phyloP scores from a whole-genome alignment of 176 grass and related monocot genomes.

The Calamus simplicifolius region DNA sequence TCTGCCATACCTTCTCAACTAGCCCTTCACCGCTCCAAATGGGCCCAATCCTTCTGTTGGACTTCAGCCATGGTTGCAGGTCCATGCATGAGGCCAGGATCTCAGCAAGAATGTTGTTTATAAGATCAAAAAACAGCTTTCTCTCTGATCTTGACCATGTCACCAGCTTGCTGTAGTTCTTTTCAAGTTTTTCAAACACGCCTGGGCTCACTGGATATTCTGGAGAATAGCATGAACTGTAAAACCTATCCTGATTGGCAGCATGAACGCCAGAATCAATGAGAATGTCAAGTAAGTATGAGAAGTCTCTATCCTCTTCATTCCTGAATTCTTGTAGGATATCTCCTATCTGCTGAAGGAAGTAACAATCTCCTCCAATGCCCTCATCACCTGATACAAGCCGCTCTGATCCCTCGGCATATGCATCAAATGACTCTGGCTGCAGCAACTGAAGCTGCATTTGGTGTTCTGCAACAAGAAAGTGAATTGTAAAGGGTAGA shows the following conservation, averaged over 20 bases:
- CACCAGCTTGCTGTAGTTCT: conserved; percentile 38
- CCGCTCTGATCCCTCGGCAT: conserved; percentile 32
- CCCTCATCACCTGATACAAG: conserved; percentile 27
- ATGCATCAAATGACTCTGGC: neutral
- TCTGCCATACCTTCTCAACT: conserved; percentile 52
- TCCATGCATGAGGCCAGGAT: conserved; percentile 36
- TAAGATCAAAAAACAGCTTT: conserved; percentile 52
- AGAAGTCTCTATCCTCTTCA: conserved; percentile 62
- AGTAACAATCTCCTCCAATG: conserved; percentile 19
- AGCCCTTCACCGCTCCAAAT: conserved; percentile 42
- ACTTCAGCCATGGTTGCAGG: conserved; percentile 35
- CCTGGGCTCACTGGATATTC: conserved; percentile 30
- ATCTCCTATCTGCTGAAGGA: conserved; percentile 5
- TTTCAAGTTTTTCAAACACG: conserved; percentile 60
- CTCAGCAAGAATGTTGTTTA: conserved; percentile 49
- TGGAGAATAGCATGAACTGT: conserved; percentile 35
- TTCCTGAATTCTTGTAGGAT: conserved; percentile 38
- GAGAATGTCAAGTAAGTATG: conserved; percentile 60
- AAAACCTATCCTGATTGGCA: conserved; percentile 32
- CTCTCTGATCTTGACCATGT: conserved; percentile 54
- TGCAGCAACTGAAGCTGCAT: conserved; percentile 4
- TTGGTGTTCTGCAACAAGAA: conserved; percentile 16
- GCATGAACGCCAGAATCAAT: conserved; percentile 41
- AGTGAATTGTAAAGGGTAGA: conserved; percentile 14
- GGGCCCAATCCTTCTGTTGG: conserved; percentile 10